Base-by-base conservation (phyloP, 192 early-diverging fungal species). In the Endogone sp. region DNA sequence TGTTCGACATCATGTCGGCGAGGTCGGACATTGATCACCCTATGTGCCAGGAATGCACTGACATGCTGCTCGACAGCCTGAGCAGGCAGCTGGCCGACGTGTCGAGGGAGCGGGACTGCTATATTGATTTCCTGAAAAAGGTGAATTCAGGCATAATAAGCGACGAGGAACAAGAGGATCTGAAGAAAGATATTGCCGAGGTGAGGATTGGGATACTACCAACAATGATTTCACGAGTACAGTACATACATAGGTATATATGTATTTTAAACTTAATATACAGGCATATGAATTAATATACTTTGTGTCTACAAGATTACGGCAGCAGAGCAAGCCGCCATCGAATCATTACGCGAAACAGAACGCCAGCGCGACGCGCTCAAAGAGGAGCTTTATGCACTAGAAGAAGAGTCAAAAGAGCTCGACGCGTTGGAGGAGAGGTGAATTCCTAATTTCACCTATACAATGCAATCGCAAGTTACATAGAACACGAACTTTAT, bases 21-120 rank as follows among this genome's bases (percentile, higher is more conserved):
- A 84, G 84, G 32, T 89, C 93, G 2, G 85, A 85, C 58, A 78
- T 93, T 16, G 84, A 85, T 58, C 93, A 95, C 62, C 93, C 93
- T 13, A 85, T 97, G 74, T 98, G 97, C 73, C 86, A 92, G 67
- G 94, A 94, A 60, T 98, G 97, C 69, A 90, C 94, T 0, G 93
- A 95, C 61, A 88, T 89, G 68, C 70, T 96, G 62, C 55, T 88
- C 58, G 82, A 90, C 10, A 78, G 81, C 28, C 69, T 98, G 44
- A 89, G 92, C 55, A 86, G 85, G 64, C 84, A 90, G 60, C 69
- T 94, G 21, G 65, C 76, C 0, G 93, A 95, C 68, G 82, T 89
- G 8, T 78, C 82, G n/a, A 78, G 74, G 56, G 93, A 95, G 74
- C 75, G 84, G 57, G 90, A 92, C 72, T 90, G 88, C 24, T 94